A percentile compares a stretch with the other conserved stretches of the same genome.
Evolutionary conservation across 805 yeast genomes (phyloP).

Genomic region (Yarrowia keelungensis): DNA sequence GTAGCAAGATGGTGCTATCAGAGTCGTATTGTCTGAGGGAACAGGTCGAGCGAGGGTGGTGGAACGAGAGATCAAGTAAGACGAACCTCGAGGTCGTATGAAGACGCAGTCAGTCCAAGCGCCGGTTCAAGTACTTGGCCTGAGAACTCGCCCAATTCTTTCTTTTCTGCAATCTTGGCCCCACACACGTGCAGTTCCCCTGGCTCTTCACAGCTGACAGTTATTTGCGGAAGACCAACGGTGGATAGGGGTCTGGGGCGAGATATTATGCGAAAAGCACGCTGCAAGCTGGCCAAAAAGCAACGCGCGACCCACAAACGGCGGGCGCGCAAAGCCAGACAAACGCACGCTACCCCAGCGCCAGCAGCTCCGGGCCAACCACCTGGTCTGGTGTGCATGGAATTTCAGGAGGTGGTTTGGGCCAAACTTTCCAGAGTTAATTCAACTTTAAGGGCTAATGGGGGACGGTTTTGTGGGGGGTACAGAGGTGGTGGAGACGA

Average conservation of each 20-base stretch:
- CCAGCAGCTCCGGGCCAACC: constrained; percentile 29
- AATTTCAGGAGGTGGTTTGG: constrained; percentile 35
- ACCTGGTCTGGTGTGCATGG: constrained; percentile 29
- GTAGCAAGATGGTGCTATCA: too few species aligned
- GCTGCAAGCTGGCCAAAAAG: too few species aligned
- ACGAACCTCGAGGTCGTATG: too few species aligned
- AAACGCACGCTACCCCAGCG: constrained; percentile 8
- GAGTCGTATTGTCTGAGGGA: too few species aligned
- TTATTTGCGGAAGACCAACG: background rate
- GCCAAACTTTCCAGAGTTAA: constrained; percentile 8
- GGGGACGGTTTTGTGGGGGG: background rate
- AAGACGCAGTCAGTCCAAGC: too few species aligned
- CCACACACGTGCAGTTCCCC: constrained; percentile 26
- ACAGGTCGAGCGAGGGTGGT: too few species aligned
- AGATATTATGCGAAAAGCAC: constrained; percentile 9
- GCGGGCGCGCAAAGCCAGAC: background rate
- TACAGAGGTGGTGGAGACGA: background rate
- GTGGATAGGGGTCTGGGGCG: constrained; percentile 8
- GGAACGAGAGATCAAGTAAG: too few species aligned
- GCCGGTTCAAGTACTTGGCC: too few species aligned
- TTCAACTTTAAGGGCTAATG: constrained; percentile 11
- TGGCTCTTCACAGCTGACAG: background rate
- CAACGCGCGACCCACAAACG: too few species aligned
- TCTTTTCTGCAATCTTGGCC: constrained; percentile 12
- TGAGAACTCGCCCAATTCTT: too few species aligned